Base-by-base conservation (phyloP, 352 stramenopile species). In the Pythium apleroticum region DNA sequence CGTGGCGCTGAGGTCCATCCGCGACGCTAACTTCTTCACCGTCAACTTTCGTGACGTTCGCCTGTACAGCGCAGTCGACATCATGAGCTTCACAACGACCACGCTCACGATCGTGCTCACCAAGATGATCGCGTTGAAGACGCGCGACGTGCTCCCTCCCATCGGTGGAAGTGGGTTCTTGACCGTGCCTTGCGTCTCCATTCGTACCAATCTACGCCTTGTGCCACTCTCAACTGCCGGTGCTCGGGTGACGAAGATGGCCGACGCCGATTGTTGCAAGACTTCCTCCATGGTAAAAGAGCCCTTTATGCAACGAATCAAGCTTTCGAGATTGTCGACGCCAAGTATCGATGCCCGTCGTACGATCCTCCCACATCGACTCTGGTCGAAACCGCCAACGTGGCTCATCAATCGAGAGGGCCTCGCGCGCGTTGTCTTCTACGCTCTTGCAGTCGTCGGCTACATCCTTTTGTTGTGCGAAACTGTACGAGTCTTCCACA, bases 101-200 rank as follows among this genome's bases (percentile, higher is more conserved):
- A 64, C 57, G 24, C 57, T 65, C 6, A 24, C 35, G 24, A 39
- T 65, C 48, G 43, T 65, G 58, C 48, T 58, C n/a, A 33, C 35
- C 2, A 57, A 65, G 22, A 57, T 57, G 14, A 11, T 52, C 31
- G 12, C 43, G 1, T 30, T 57, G n/a, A 65, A 57, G 20, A 52
- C 37, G 19, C 46, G 58, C 0, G 31, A 31, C 4, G 33, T 49
- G 6, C 31, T 39, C 1, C 20, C 58, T 1, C 35, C 49, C 9
- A 7, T 4, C 3, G n/a, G 48, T 9, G 33, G 48, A 11, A 19
- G 20, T 19, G 46, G 48, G 10, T 45, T 52, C 22, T 19, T 45
- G 9, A 45, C 24, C 7, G 27, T 57, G 1, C 48, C 35, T 4
- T 65, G 57, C 46, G 57, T 50, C 24, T 37, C 41, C 0, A 48